phyloP scores from a whole-genome alignment of 2,329 filamentous ascomycete species.

The Aspergillus fumigatiaffinis region DNA sequence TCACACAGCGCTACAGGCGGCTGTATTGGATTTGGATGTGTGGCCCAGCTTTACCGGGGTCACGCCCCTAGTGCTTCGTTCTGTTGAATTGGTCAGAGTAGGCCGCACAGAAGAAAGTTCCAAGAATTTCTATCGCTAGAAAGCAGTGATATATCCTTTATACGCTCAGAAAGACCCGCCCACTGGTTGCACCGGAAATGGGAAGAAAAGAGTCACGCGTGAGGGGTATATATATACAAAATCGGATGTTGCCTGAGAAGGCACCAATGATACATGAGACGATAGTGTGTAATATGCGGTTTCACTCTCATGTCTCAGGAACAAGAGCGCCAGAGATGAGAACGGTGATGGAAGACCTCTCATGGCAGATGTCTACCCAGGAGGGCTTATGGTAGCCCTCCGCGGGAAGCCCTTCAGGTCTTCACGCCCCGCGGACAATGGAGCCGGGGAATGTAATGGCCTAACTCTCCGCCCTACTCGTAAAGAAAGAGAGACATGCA shows the following conservation, averaged over 20 bases:
- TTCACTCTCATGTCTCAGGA: background rate
- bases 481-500: background rate
- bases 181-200: background rate
- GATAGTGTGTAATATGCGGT: background rate
- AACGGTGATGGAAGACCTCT: background rate
- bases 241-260: background rate
- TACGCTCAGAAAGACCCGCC: background rate
- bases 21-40: background rate
- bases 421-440: background rate
- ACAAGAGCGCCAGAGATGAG: background rate
- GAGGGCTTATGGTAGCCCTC: background rate
- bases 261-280: background rate
- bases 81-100: background rate
- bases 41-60: background rate
- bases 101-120: background rate
- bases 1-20: background rate
- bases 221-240: background rate
- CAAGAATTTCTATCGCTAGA: slow-evolving; percentile 1
- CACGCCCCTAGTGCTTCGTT: background rate
- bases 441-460: background rate
- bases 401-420: background rate
- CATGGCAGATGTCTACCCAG: background rate
- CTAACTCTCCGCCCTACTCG: background rate
- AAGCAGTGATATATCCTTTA: background rate
- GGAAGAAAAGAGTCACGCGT: background rate